phyloP scores from a whole-genome alignment of 2,329 filamentous ascomycete genomes.

The Clarireedia homoeocarpa region DNA sequence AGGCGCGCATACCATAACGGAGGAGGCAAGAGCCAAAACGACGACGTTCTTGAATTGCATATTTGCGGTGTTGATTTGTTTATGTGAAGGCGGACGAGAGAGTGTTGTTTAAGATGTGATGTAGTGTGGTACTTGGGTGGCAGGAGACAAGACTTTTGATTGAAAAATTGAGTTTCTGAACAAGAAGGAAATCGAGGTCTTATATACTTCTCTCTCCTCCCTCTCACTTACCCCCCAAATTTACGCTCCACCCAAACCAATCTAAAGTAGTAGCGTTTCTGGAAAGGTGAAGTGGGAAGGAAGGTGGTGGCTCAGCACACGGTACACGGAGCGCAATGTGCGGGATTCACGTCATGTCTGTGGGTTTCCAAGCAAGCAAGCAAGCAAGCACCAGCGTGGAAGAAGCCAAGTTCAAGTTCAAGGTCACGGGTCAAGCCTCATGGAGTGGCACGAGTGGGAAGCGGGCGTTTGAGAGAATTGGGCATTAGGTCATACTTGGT shows the following conservation, averaged over 20 bases:
- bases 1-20: constrained; percentile 14
- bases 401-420: too few species aligned
- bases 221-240: not conserved
- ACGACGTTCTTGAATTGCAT: constrained; percentile 26
- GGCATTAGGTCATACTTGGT: too few species aligned
- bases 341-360: too few species aligned
- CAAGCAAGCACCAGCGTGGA: too few species aligned
- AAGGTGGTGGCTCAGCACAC: too few species aligned
- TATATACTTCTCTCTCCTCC: not conserved
- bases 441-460: too few species aligned
- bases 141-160: not conserved
- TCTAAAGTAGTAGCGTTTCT: not conserved
- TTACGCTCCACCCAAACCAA: not conserved
- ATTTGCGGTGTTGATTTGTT: constrained; percentile 5
- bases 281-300: too few species aligned
- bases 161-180: not conserved
- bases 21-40: constrained; percentile 22
- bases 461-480: too few species aligned
- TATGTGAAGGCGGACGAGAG: not conserved
- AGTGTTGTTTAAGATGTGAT: not conserved
- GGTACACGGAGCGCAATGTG: too few species aligned
- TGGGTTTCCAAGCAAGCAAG: too few species aligned
- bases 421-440: too few species aligned
- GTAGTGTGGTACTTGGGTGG: not conserved
- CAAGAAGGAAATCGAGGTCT: not conserved